Conservation (phyloP, 2,329 filamentous ascomycete genomes). For the Didymella segeticola region DNA sequence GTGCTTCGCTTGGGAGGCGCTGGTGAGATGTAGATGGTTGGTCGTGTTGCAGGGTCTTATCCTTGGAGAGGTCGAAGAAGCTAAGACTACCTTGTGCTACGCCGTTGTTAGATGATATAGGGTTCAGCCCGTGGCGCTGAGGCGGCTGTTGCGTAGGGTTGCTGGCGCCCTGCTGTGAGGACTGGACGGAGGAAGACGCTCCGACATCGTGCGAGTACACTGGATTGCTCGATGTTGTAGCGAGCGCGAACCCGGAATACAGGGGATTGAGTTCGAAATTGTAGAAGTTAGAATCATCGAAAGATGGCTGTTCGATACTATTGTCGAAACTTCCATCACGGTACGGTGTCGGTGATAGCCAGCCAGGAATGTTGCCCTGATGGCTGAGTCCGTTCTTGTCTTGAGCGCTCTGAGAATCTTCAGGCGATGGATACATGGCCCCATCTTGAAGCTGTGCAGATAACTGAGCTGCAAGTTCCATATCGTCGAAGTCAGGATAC, state of each 20-base stretch:
- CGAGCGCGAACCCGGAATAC: background rate
- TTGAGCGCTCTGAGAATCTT: background rate
- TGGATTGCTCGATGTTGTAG: too few relatives aligned
- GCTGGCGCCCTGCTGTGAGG: background rate
- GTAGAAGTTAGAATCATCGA: background rate
- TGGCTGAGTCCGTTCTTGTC: background rate
- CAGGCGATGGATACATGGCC: background rate
- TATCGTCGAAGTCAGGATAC: background rate
- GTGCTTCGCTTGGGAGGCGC: background rate
- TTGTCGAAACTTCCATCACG: too few relatives aligned
- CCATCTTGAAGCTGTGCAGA: background rate
- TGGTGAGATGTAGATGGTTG: background rate
- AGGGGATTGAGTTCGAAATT: background rate
- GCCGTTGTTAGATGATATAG: background rate
- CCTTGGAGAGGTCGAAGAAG: background rate
- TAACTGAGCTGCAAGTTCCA: background rate
- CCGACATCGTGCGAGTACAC: background rate
- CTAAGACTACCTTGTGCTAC: background rate
- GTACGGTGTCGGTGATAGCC: background rate
- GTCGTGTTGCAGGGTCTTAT: background rate
- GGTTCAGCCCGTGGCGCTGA: background rate
- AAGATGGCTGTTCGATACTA: too few relatives aligned
- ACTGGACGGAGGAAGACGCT: too few relatives aligned
- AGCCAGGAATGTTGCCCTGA: background rate
- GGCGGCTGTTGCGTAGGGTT: background rate